Evolutionary conservation across 1,284 basidiomycete species (phyloP), one percentile per base, ranked within the genome.

Genomic region (Cutaneotrichosporon cavernicola): DNA sequence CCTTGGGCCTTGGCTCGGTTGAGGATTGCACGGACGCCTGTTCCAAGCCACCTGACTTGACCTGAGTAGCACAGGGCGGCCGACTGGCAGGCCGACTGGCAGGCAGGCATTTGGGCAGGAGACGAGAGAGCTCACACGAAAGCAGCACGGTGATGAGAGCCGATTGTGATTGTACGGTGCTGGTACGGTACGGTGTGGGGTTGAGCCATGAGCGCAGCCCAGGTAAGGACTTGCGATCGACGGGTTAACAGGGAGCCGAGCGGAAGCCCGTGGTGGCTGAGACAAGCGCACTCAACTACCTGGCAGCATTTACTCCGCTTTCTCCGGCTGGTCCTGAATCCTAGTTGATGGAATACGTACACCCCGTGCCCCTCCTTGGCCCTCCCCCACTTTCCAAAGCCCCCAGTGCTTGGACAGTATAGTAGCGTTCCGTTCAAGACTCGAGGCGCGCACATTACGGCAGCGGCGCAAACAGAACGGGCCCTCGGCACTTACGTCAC

Each of bases 231-330:
- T 26, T 26, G 62, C 57, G 60, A 65, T 65, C 64, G 60, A 59
- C 64, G 64, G 60, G 60, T 36, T 34, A 53, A 34, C 22, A 58
- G 64, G 63, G 64, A 62, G 43, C 56, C 64, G 60, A 65, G 60
- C 64, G 64, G 56, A 65, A 59, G 51, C 57, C 62, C 40, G 56
- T 30, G 55, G 65, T 66, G 65, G 65, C 65, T 66, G 65, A 66
- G 65, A 66, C 65, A 64, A 57, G 62, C 43, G 13, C 43, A 46
- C 18, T 63, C 50, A 60, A 31, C 43, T 40, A 40, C 55, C 43
- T 46, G 43, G 43, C 38, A 11, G 9, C 36, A 56, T 26, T 34
- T 43, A 34, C 52, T 58, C 56, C 50, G 49, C 49, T 30, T 50
- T 10, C 49, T 26, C 49, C 49, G 49, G 56, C 7, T 26, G 11